Base-by-base conservation (phyloP, 2,329 filamentous ascomycete species). In the Penicillium fuscoglaucum region DNA sequence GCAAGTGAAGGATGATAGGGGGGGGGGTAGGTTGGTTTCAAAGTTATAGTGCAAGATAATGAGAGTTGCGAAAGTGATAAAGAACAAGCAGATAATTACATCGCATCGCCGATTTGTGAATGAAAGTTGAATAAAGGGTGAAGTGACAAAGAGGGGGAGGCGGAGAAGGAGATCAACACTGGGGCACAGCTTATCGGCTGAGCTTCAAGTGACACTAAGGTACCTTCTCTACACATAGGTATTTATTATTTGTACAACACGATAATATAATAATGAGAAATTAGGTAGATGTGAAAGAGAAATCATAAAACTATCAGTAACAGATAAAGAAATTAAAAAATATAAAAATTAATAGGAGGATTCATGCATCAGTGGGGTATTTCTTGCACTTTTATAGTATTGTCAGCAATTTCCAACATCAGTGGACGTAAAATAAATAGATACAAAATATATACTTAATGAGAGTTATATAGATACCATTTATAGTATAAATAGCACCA, bases 71-170 rank as follows among this genome's bases (percentile, higher is more conserved):
- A 46, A 53, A 60, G 50, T 54, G 62, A 67, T 62, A 46, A 47
- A 62, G 60, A 53, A 19, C 21, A 62, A 62, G 61, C 52, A 59
- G 56, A 57, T 51, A 63, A 66, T 72, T 66, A 73, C 71, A 74
- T 73, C 62, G 69, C 65, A 73, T 68, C 66, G 60, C 64, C 58
- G 61, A 66, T 46, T 44, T 15, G n/a, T 39, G 28, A 31, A 55
- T 50, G 53, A 39, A 40, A 45, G 47, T 59, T 54, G 57, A 46
- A 43, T 19, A 43, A 52, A 57, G 44, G 46, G 50, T 44, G 37
- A 55, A 29, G 49, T 49, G 43, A 54, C 51, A 59, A 66, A 54
- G 63, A 53, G 68, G 70, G 62, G 57, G 21, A 54, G 54, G 55
- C 61, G 61, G 60, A 60, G 55, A 52, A 52, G 54, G 60, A 52